phyloP scores from a whole-genome alignment of 129 eudicot species.

The Erigeron canadensis region DNA sequence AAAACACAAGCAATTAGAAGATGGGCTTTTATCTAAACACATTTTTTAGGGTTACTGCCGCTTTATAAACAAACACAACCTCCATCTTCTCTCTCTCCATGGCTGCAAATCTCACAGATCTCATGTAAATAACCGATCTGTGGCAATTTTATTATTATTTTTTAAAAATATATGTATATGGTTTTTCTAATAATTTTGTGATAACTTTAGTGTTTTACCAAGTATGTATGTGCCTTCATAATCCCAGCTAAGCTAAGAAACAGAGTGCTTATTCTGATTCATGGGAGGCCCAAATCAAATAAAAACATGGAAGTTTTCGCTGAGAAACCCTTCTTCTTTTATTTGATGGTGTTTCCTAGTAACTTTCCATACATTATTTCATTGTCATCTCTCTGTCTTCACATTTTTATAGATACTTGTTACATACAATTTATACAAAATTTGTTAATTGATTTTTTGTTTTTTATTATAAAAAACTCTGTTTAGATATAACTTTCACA shows the following conservation, averaged over 20 bases:
- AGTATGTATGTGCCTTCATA: constrained; percentile 39
- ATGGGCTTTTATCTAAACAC: too few species aligned
- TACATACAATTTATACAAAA: too few species aligned
- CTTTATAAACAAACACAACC: constrained; percentile 4
- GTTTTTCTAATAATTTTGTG: too few species aligned
- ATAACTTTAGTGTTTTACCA: not conserved
- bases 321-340: constrained; percentile 36
- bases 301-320: constrained; percentile 46
- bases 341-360: constrained; percentile 46
- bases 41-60: constrained; percentile 19
- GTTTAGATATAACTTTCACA: too few species aligned
- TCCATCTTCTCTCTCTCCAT: too few species aligned
- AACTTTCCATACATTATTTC: constrained; percentile 49
- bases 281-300: constrained; percentile 51
- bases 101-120: too few species aligned
- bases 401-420: too few species aligned
- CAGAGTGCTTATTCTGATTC: constrained; percentile 49
- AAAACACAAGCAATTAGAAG: not conserved
- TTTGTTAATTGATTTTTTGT: too few species aligned
- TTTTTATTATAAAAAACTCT: too few species aligned
- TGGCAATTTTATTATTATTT: not conserved
- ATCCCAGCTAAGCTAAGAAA: constrained; percentile 51
- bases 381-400: not conserved
- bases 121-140: not conserved
- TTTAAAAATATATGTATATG: not conserved